phyloP scores from a whole-genome alignment of 1,284 basidiomycete species.

The Ustilago loliicola region DNA sequence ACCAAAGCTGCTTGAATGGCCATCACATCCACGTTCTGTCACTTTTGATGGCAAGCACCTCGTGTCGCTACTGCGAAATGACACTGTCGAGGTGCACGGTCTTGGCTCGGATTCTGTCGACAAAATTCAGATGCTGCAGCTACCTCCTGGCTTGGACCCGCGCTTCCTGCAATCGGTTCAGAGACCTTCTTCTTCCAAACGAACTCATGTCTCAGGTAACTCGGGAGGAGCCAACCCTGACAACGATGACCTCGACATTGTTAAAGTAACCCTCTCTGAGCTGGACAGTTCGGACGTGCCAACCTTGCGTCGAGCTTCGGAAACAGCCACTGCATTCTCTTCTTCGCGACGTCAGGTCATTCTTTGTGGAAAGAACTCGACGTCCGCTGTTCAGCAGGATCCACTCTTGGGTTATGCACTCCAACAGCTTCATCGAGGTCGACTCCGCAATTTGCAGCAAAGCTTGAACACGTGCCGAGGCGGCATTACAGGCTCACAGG shows the following conservation, averaged over 20 bases:
- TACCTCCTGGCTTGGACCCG: conserved; percentile 57
- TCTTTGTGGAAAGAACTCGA: conserved; percentile 46
- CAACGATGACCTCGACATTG: conserved; percentile 20
- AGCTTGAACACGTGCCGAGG: conserved; percentile 17
- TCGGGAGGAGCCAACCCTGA: neutral
- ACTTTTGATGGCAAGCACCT: conserved; percentile 50
- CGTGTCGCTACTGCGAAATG: conserved; percentile 63
- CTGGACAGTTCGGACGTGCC: conserved; percentile 7
- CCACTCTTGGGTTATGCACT: conserved; percentile 22
- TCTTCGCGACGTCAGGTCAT: conserved; percentile 24
- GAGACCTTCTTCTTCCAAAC: neutral
- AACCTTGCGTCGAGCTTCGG: conserved; percentile 20
- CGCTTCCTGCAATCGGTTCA: conserved; percentile 51
- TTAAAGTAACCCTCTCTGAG: conserved; percentile 26
- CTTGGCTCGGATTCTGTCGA: conserved; percentile 40
- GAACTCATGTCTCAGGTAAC: neutral
- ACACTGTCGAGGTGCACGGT: conserved; percentile 63
- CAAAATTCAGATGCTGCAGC: conserved; percentile 44
- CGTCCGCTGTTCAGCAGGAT: conserved; percentile 33
- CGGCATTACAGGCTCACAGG: neutral
- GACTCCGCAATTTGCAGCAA: conserved; percentile 24
- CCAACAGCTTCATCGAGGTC: conserved; percentile 36
- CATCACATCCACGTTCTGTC: conserved; percentile 66
- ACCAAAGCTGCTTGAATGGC: conserved; percentile 67
- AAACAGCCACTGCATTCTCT: conserved; percentile 2